Evolutionary conservation across 306 rosid species (phyloP), one percentile per base, ranked within the genome.

Genomic region (Rubus idaeus): DNA sequence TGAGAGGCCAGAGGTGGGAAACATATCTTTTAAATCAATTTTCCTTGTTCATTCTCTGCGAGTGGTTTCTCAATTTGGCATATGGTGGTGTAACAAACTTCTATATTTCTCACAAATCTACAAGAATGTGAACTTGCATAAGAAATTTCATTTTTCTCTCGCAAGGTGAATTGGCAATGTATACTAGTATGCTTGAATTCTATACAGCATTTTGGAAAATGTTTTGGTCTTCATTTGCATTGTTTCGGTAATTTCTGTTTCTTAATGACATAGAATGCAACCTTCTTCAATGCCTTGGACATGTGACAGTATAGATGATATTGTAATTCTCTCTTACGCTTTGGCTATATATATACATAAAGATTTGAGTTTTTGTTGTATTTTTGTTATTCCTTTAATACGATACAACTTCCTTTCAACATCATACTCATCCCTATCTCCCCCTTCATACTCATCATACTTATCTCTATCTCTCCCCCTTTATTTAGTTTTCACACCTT

Each of bases 1-100:
- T 82, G 98, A 94, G 68, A 94, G 98, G 78, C 97, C 98, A 76
- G 98, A 94, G 98, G 97, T 94, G 78, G 58, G 75, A 8, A 69
- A 62, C 26, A n/a, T 44, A 53, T 46, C 30, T 69, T n/a, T 37
- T 20, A 0, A 12, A 44, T 61, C 13, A 70, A 21, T 17, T 16
- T 62, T 16, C 46, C 30, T 39, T 26, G 4, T 61, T 44, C 49
- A 45, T 52, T 42, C 70, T 49, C 45, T 39, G 40, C 53, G 7
- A 63, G 78, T 58, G 39, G 75, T 47, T 61, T 75, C n/a, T 44
- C 66, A 35, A 21, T 39, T 21, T 53, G 76, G 14, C 20, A 55
- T 57, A 9, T 57, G 55, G 68, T 57, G 3, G 26, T 57, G 3
- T 21, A 72, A 49, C 26, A 26, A 16, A 26, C 2, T 12, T 71